Conservation (phyloP, 495 filamentous ascomycete genomes). For the Immersiella caudata region DNA sequence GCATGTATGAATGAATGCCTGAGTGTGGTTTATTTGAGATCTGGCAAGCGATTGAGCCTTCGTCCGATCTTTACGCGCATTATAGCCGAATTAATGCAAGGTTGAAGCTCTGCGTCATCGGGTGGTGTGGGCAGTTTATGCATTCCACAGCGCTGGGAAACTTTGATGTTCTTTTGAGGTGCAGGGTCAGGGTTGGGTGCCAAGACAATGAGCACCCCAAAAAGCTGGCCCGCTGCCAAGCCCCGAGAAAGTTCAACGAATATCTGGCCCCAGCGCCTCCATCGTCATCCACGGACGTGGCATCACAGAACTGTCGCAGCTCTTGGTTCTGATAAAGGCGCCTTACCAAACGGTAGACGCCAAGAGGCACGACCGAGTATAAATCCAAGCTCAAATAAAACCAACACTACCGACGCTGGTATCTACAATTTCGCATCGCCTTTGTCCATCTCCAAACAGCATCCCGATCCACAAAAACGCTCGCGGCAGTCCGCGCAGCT, state of each 20-base stretch:
- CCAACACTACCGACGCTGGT: not conserved
- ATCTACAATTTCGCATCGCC: not conserved
- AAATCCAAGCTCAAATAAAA: not conserved
- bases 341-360: not conserved
- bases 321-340: not conserved
- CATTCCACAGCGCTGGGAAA: constrained; percentile 16
- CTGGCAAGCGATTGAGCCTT: not conserved
- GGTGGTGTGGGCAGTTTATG: constrained; percentile 1
- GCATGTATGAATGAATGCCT: not conserved
- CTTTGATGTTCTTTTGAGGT: not conserved
- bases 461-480: not conserved
- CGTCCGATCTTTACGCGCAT: not conserved
- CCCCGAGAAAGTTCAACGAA: constrained; percentile 7
- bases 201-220: not conserved
- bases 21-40: not conserved
- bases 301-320: not conserved
- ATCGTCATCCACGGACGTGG: constrained; percentile 1
- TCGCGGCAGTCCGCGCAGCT: too few relatives aligned
- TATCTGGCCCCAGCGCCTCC: constrained; percentile 18
- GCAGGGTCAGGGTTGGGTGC: constrained; percentile 2
- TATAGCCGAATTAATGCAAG: not conserved
- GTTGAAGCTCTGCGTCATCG: constrained; percentile 1
- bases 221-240: constrained; percentile 12
- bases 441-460: not conserved
- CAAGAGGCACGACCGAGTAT: not conserved